Evolutionary conservation across 1,139 yeast species (phyloP).

Genomic region (Sugiyamaella sp.): DNA sequence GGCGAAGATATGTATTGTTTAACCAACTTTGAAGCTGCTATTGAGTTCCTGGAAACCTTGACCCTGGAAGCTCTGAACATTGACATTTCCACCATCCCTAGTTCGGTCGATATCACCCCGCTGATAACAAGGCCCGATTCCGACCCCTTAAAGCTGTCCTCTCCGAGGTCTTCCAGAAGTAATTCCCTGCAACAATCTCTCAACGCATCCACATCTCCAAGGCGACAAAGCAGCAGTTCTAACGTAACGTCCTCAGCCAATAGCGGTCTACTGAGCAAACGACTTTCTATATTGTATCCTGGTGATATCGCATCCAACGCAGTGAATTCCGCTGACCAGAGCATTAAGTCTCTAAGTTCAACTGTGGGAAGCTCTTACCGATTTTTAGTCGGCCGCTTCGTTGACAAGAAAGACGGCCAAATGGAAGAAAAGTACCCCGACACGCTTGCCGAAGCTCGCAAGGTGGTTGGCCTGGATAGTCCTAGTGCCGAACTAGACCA

Average conservation of each 20-base stretch:
- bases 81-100: conserved; percentile 26
- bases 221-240: conserved; percentile 16
- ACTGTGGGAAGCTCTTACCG: conserved; percentile 42
- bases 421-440: conserved; percentile 31
- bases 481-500: not conserved
- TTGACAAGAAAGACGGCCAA: conserved; percentile 27
- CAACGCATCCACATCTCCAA: conserved; percentile 17
- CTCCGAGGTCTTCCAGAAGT: conserved; percentile 29
- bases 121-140: conserved; percentile 28
- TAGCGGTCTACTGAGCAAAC: conserved; percentile 16
- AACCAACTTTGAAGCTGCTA: conserved; percentile 67
- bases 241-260: conserved; percentile 13
- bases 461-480: conserved; percentile 32
- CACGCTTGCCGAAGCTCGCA: conserved; percentile 37
- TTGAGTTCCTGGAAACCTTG: conserved; percentile 55
- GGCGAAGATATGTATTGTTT: conserved; percentile 61
- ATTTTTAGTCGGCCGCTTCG: conserved; percentile 39
- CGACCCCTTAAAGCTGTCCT: conserved; percentile 26
- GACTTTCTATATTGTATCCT: conserved; percentile 31
- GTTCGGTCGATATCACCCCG: conserved; percentile 32
- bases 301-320: conserved; percentile 38
- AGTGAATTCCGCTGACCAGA: conserved; percentile 38
- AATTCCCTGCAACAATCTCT: conserved; percentile 26
- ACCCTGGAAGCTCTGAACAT: conserved; percentile 47
- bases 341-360: conserved; percentile 39